These are phyloP conservation scores for Entonaema liquescens DNA, from an alignment of 495 filamentous ascomycete genomes.

Conservation along the genomic window DNA sequence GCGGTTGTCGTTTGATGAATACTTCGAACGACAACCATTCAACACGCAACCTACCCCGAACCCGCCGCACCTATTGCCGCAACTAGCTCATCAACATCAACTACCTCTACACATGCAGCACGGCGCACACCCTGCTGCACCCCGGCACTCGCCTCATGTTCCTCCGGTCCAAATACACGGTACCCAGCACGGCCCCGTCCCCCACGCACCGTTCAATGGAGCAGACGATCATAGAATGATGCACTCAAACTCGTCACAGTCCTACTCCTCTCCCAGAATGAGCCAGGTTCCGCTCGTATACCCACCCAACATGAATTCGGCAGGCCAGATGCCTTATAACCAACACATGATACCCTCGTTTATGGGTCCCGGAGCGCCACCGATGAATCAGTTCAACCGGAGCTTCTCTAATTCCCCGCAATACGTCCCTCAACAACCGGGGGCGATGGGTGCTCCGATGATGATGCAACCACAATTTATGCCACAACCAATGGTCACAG, in stretches of 20 bases:
- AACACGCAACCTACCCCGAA: slow-evolving; percentile 73
- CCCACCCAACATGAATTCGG: slow-evolving; percentile 72
- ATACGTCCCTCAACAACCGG: slow-evolving; percentile 70
- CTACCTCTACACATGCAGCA: slow-evolving; percentile 74
- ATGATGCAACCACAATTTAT: slow-evolving; percentile 81
- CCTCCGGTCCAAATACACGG: slow-evolving; percentile 71
- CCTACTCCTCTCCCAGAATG: slow-evolving; percentile 80
- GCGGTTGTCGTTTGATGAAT: slow-evolving; percentile 70
- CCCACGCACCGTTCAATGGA: slow-evolving; percentile 67
- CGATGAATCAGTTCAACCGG: slow-evolving; percentile 59
- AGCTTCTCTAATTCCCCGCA: slow-evolving; percentile 67
- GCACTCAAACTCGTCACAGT: slow-evolving; percentile 79
- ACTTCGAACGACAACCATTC: slow-evolving; percentile 72
- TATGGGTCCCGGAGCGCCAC: slow-evolving; percentile 70
- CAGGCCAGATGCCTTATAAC: slow-evolving; percentile 73
- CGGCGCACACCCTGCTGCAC: slow-evolving; percentile 52
- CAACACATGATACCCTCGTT: slow-evolving; percentile 77
- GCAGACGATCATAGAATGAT: slow-evolving; percentile 88
- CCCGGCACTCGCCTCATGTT: slow-evolving; percentile 70
- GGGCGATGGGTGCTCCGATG: slow-evolving; percentile 73
- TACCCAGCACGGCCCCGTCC: slow-evolving; percentile 68
- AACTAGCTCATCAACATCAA: slow-evolving; percentile 78
- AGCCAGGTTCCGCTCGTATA: slow-evolving; percentile 74
- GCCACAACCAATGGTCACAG: slow-evolving; percentile 66
- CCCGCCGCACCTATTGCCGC: slow-evolving; percentile 59